A percentile compares a stretch with the other conserved stretches of the same genome.
Conservation (phyloP, 2,329 filamentous ascomycete species). For the Cercospora sp. region DNA sequence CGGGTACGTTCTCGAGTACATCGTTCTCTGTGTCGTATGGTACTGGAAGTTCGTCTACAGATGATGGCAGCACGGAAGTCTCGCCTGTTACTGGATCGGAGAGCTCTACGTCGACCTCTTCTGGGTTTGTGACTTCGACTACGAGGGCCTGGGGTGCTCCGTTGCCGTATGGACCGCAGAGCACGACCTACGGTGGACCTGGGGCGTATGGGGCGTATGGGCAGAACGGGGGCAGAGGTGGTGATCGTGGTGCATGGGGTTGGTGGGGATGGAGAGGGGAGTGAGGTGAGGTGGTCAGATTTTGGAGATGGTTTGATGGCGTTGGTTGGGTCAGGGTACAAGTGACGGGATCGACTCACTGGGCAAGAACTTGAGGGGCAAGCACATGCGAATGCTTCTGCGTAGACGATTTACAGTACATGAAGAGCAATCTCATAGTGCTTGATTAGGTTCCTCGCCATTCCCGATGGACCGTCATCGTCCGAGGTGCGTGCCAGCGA, state of each 20-base stretch:
- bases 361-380: too few relatives aligned
- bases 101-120: slow-evolving; percentile 4
- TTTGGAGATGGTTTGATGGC: neutral
- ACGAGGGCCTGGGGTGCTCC: neutral
- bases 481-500: too few relatives aligned
- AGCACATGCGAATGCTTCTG: neutral
- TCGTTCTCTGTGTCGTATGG: neutral
- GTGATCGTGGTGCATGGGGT: neutral
- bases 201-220: neutral
- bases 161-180: slow-evolving; percentile 1
- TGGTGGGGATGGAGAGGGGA: neutral
- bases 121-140: slow-evolving; percentile 3
- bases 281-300: neutral
- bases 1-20: neutral
- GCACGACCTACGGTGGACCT: slow-evolving; percentile 2
- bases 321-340: neutral
- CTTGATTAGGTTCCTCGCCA: neutral
- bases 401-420: neutral
- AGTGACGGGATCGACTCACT: too few relatives aligned
- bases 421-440: neutral
- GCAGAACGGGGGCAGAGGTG: neutral
- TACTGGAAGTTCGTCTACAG: neutral
- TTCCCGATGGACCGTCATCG: too few relatives aligned
- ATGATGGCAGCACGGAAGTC: slow-evolving; percentile 11
- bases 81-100: slow-evolving; percentile 7